Base-by-base conservation (phyloP, 192 early-diverging fungal species). In the Backusella circina region DNA sequence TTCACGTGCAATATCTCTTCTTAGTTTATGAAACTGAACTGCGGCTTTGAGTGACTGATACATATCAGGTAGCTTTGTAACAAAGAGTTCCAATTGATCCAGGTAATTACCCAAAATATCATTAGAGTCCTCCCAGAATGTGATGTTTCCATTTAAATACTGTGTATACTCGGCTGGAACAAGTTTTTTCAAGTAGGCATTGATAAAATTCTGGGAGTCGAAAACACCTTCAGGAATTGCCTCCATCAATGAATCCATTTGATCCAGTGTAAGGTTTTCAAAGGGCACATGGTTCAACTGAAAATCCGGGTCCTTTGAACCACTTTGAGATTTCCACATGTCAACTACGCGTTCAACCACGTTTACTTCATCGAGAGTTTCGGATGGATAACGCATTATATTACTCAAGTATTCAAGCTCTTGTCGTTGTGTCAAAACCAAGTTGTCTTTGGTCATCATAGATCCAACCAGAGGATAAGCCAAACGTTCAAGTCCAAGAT, bases 171-270 rank as follows among this genome's bases (percentile, higher is more conserved):
- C 70, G 12, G 38, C 33, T 15, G 70, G 64, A 1, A 71, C 65
- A 5, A 77, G 21, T 7, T 47, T 72, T 8, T 41, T 28, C 16
- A 77, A 32, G 21, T 77, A 77, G n/a, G 57, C 15, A 23, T 41
- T 39, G 35, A 71, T n/a, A 51, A 65, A 70, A 13, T 35, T 31
- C 9, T 70, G 18, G 4, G 30, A 21, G 1, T 44, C 26, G 15
- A 75, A 37, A 26, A 67, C 41, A 23, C 39, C 31, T 10, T 67
- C 4, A 31, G 77, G 77, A 0, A 78, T 50, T 3, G 7, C 2
- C 28, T 78, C 37, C n/a, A 67, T 47, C 37, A 78, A 30, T 12
- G 38, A 16, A 38, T 76, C 32, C 37, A 76, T 30, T 70, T 76
- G 75, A 3, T 57, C 21, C 21, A 76, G 32, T 8, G 75, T 76